Evolutionary conservation across 352 stramenopile genomes (phyloP).

Genomic region (Peronospora belbahrii): DNA sequence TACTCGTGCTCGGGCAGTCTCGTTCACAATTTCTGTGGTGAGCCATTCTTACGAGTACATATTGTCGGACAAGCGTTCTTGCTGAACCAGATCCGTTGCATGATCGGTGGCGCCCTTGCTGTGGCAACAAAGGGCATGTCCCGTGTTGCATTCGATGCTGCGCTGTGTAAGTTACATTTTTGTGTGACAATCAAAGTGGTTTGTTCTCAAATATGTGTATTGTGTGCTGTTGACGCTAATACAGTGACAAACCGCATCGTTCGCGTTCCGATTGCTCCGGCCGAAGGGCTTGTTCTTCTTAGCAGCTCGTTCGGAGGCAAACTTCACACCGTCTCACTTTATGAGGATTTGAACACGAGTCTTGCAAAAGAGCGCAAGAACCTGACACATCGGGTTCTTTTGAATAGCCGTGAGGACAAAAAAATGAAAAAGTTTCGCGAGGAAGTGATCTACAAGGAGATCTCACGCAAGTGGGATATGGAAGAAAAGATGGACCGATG

Average conservation of each 20-base stretch:
- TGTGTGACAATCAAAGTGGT: neutral
- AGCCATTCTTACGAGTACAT: slow-evolving; percentile 65
- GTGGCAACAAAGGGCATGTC: slow-evolving; percentile 74
- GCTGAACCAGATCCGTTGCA: slow-evolving; percentile 88
- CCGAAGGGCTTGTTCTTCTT: slow-evolving; percentile 82
- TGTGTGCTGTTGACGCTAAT: slow-evolving; percentile 1
- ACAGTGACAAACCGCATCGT: slow-evolving; percentile 70
- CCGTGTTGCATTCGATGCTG: slow-evolving; percentile 52
- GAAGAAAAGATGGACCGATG: slow-evolving; percentile 47
- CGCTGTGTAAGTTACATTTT: slow-evolving; percentile 39
- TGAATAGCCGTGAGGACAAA: slow-evolving; percentile 39
- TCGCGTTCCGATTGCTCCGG: slow-evolving; percentile 80
- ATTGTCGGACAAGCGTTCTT: slow-evolving; percentile 81
- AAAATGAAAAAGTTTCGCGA: slow-evolving; percentile 60
- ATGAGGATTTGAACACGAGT: slow-evolving; percentile 55
- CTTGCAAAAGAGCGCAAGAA: slow-evolving; percentile 47
- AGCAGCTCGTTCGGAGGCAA: slow-evolving; percentile 78
- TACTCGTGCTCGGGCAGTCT: slow-evolving; percentile 68
- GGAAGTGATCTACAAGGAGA: slow-evolving; percentile 67
- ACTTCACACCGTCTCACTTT: slow-evolving; percentile 68
- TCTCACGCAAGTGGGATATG: slow-evolving; percentile 42
- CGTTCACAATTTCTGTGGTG: slow-evolving; percentile 47
- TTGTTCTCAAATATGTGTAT: slow-evolving; percentile 10
- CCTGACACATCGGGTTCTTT: slow-evolving; percentile 50
- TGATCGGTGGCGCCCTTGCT: slow-evolving; percentile 81